Percentiles rank a stretch among this genome's conserved stretches.
Conservation (phyloP, 306 rosid species). For the Gastrolobium bilobum region DNA sequence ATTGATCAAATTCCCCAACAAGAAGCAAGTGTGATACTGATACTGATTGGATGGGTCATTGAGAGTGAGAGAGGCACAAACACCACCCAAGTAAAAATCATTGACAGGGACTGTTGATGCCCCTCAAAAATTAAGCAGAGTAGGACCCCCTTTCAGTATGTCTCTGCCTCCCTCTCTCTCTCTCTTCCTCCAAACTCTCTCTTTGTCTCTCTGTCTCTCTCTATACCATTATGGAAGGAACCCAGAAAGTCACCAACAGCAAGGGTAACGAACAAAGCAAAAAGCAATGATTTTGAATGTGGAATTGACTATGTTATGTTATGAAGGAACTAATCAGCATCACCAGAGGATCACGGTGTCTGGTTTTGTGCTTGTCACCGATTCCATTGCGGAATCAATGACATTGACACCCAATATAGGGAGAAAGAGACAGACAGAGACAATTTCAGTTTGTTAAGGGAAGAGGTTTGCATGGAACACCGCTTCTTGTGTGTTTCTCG, state of each 20-base stretch:
- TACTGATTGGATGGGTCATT: conserved; percentile 54
- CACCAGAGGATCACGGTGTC: conserved; percentile 32
- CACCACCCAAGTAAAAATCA: conserved; percentile 65
- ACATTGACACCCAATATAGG: conserved; percentile 19
- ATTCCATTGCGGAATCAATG: conserved; percentile 35
- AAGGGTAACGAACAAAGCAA: conserved; percentile 12
- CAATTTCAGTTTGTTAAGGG: conserved; percentile 26
- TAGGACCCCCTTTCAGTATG: conserved; percentile 63
- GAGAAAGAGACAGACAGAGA: not conserved
- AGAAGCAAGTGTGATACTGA: conserved; percentile 41
- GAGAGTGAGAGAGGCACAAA: conserved; percentile 51
- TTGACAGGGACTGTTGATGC: conserved; percentile 68
- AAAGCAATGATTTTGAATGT: conserved; percentile 46
- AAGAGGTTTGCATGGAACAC: conserved; percentile 44
- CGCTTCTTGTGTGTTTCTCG: conserved; percentile 17
- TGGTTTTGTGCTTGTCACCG: conserved; percentile 28
- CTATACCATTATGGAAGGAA: conserved; percentile 17
- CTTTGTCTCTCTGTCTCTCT: conserved; percentile 20
- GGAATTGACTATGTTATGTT: conserved; percentile 3
- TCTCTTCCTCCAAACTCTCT: conserved; percentile 25
- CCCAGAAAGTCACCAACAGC: conserved; percentile 41
- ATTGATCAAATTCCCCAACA: conserved; percentile 43
- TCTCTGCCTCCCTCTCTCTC: no score
- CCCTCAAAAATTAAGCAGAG: conserved; percentile 66
- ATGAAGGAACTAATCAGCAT: conserved; percentile 28